These are phyloP conservation scores for Cladobotryum mycophilum DNA, from an alignment of 2,329 filamentous ascomycete genomes.

Conservation along the genomic window DNA sequence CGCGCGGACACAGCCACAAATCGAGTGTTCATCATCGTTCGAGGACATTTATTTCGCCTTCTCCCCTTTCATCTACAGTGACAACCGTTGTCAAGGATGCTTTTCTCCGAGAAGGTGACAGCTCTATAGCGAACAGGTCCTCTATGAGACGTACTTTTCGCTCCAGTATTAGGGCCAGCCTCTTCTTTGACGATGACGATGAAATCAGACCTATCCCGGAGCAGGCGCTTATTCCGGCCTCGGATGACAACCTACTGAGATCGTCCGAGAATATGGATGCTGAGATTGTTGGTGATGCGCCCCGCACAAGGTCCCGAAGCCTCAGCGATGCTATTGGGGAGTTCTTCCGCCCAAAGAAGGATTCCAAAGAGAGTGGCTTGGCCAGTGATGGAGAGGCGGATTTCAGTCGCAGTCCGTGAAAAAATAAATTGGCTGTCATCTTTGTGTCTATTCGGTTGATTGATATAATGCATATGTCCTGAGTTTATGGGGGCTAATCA, in stretches of 20 bases:
- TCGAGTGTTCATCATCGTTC: conserved; percentile 26
- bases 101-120: conserved; percentile 41
- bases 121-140: conserved; percentile 33
- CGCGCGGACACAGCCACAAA: conserved; percentile 24
- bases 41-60: conserved; percentile 51
- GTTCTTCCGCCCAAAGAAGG: conserved; percentile 32
- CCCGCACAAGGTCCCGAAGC: conserved; percentile 31
- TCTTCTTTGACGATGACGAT: conserved; percentile 45
- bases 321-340: conserved; percentile 37
- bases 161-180: conserved; percentile 46
- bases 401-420: neutral
- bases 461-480: no score
- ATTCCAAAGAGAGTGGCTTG: conserved; percentile 14
- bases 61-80: conserved; percentile 53
- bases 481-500: no score
- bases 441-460: no score
- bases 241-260: conserved; percentile 21
- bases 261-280: conserved; percentile 9
- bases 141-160: conserved; percentile 40
- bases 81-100: conserved; percentile 52
- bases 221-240: conserved; percentile 16
- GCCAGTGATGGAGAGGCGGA: neutral
- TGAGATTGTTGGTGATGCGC: conserved; percentile 15
- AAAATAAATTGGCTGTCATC: neutral
- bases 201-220: conserved; percentile 16